A percentile compares a stretch with the other conserved stretches of the same genome.
Conservation (phyloP, 495 filamentous ascomycete species). For the Diplogelasinospora grovesii region DNA sequence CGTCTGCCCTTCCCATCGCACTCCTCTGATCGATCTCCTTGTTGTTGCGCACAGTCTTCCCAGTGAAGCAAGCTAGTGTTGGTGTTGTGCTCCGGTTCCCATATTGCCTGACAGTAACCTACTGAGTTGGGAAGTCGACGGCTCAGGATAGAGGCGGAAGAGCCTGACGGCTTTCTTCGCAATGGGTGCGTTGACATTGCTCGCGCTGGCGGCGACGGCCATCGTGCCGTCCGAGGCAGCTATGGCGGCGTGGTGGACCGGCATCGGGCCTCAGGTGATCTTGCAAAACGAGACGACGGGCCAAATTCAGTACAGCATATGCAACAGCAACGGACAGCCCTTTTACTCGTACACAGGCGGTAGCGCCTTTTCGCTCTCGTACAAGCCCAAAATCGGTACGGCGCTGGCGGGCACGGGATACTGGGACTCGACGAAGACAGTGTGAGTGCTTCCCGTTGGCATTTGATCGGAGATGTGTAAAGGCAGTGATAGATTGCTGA, state of each 20-base stretch:
- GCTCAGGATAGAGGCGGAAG: too few species aligned
- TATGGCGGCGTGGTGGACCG: conserved; percentile 28
- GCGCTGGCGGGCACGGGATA: conserved; percentile 30
- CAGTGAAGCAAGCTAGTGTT: too few species aligned
- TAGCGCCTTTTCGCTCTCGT: conserved; percentile 13
- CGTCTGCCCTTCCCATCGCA: too few species aligned
- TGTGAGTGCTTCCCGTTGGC: conserved; percentile 10
- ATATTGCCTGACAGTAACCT: too few species aligned
- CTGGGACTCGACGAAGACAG: conserved; percentile 12
- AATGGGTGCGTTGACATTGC: conserved; percentile 12
- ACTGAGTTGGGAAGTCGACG: too few species aligned
- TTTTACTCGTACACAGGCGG: conserved; percentile 22
- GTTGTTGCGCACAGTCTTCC: too few species aligned
- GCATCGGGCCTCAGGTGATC: conserved; percentile 27
- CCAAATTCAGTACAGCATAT: conserved; percentile 29
- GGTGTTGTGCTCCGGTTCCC: too few species aligned
- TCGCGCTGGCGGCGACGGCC: conserved; percentile 18
- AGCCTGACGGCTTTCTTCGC: too few species aligned
- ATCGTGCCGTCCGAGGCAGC: conserved; percentile 15
- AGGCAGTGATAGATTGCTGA: background rate
- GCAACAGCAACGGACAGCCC: conserved; percentile 21
- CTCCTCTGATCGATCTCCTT: too few species aligned
- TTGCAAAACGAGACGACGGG: conserved; percentile 27
- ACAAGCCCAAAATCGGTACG: conserved; percentile 25
- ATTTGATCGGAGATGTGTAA: background rate